Conservation (phyloP, 2,329 filamentous ascomycete genomes). For the Aspergillus sp. region DNA sequence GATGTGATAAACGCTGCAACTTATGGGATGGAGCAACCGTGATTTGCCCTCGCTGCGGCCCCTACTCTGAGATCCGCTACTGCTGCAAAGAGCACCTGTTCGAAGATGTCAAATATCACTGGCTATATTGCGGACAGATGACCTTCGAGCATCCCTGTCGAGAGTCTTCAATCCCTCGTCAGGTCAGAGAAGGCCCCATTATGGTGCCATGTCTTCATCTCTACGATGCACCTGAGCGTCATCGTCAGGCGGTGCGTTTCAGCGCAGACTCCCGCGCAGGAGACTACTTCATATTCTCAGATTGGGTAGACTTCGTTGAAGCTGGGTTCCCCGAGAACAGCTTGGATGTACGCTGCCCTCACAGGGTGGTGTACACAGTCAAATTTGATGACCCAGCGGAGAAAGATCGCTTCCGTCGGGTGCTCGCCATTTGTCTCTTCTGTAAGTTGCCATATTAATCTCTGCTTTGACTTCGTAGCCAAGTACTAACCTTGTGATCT, state of each 20-base stretch:
- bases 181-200: slow-evolving; percentile 21
- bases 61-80: slow-evolving; percentile 39
- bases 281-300: slow-evolving; percentile 39
- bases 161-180: slow-evolving; percentile 20
- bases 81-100: slow-evolving; percentile 38
- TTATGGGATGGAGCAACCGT: slow-evolving; percentile 30
- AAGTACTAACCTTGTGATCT: neutral
- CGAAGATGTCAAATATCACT: slow-evolving; percentile 37
- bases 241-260: slow-evolving; percentile 36
- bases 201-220: slow-evolving; percentile 27
- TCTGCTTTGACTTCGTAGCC: neutral
- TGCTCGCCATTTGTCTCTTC: slow-evolving; percentile 33
- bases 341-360: slow-evolving; percentile 23
- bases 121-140: slow-evolving; percentile 24
- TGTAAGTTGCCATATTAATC: slow-evolving; percentile 16
- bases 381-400: slow-evolving; percentile 23
- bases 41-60: slow-evolving; percentile 42
- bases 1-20: slow-evolving; percentile 32
- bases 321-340: slow-evolving; percentile 12
- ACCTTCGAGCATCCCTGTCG: slow-evolving; percentile 23
- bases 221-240: slow-evolving; percentile 36
- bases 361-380: slow-evolving; percentile 19
- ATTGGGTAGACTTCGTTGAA: slow-evolving; percentile 20
- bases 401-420: slow-evolving; percentile 36
- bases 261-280: slow-evolving; percentile 21